These are phyloP conservation scores for Ophiostoma novo-ulmi DNA, from an alignment of 2,329 filamentous ascomycete species.

Conservation along the genomic window DNA sequence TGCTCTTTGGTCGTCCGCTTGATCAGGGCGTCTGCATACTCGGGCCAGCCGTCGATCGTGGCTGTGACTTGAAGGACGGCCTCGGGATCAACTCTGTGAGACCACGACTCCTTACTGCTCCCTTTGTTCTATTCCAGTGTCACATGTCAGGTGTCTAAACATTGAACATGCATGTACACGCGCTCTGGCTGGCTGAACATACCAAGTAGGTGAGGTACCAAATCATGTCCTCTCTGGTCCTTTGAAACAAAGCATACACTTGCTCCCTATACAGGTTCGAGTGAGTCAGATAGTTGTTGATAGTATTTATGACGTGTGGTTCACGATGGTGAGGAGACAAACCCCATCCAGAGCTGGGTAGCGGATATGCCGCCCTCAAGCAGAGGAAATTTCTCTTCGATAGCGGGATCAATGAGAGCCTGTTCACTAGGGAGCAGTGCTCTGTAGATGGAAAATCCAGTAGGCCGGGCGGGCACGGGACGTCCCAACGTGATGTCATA, in stretches of 20 bases:
- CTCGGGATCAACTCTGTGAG: neutral
- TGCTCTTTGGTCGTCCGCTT: neutral
- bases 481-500: neutral
- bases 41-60: neutral
- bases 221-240: neutral
- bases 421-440: neutral
- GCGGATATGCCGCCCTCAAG: neutral
- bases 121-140: neutral
- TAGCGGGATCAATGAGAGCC: neutral
- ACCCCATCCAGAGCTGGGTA: neutral
- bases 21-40: neutral
- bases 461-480: neutral
- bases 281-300: neutral
- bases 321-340: too few relatives aligned
- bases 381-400: slow-evolving; percentile 1
- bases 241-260: neutral
- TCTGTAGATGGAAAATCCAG: neutral
- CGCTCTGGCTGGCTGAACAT: neutral
- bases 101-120: neutral
- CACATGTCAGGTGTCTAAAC: too few relatives aligned
- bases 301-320: too few relatives aligned
- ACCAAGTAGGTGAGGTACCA: neutral
- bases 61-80: neutral
- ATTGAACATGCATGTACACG: too few relatives aligned
- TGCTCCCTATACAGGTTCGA: neutral